Evolutionary conservation across 768 basidiomycete species (phyloP), one percentile per base, ranked within the genome.

Genomic region (Cystobasidiopsis lactophilus): DNA sequence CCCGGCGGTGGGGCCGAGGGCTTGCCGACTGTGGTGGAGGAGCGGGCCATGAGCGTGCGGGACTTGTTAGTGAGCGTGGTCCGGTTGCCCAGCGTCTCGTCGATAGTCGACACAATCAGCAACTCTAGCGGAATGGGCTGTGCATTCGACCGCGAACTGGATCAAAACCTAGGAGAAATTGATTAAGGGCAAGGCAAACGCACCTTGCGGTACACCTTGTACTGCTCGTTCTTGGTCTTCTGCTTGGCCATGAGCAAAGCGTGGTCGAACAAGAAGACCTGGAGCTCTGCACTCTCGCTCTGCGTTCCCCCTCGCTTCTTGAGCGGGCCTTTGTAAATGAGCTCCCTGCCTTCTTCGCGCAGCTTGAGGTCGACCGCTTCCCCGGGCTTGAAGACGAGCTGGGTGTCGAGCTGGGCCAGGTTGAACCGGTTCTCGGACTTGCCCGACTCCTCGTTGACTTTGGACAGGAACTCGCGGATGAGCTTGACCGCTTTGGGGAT

Each of bases 381-480:
- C 46, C 84, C 85, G 5, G 79, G 84, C 54, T 81, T 76, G 68
- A 88, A 95, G 35, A 81, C 70, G 38, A 98, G 70, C 68, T 95
- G 88, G 63, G 82, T 79, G 61, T 93, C 85, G 35, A 98, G 72
- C 67, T 98, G 91, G 50, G 85, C 70, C 51, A 98, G 71, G 65
- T 93, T 93, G 71, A 96, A 95, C 54, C 88, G 73, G 64, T 95
- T 96, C 70, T 96, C 93, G 39, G 85, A 77, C 70, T 81, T 88
- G 19, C 93, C 93, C 5, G 82, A 85, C 69, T 95, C 91, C 21
- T 78, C 70, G 65, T 96, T 96, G 61, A 96, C 89, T 56, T 80
- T 79, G 46, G 66, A 75, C 56, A 98, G 71, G 68, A 95, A 88
- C 55, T 77, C 83, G 37, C 79, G 76, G 44, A 96, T 69, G 35